Conservation (phyloP, 2,329 filamentous ascomycete species). For the Ceratocystis variospora region DNA sequence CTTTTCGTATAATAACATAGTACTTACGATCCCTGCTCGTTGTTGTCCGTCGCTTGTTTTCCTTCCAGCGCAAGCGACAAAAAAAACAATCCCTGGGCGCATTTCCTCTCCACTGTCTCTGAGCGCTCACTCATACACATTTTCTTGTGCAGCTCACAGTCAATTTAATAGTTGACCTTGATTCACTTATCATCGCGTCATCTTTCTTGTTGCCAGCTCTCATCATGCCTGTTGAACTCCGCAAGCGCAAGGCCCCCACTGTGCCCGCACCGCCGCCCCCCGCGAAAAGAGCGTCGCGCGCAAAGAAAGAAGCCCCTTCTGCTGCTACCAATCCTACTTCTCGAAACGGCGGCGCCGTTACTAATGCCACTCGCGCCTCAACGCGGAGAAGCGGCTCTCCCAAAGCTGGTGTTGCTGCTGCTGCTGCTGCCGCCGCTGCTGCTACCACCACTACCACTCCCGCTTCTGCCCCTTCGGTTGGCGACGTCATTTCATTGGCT, state of each 20-base stretch:
- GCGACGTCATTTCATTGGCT: conserved; percentile 42
- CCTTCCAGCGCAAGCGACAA: conserved; percentile 15
- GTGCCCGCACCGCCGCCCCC: conserved; percentile 33
- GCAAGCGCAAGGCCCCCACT: conserved; percentile 47
- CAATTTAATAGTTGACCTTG: background rate
- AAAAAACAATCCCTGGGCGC: conserved; percentile 20
- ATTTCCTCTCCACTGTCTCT: conserved; percentile 18
- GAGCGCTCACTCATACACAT: background rate
- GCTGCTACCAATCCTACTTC: background rate
- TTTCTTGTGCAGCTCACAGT: background rate
- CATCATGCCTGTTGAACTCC: conserved; percentile 43
- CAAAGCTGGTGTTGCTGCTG: background rate
- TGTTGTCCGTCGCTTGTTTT: conserved; percentile 18
- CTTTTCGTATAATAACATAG: background rate
- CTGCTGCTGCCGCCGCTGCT: background rate
- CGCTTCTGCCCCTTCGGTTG: conserved; percentile 29
- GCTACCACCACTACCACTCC: background rate
- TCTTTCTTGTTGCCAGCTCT: conserved; percentile 10
- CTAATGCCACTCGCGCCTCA: background rate
- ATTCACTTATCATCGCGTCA: background rate
- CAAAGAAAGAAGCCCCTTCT: conserved; percentile 26
- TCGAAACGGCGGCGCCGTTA: background rate
- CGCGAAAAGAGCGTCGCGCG: conserved; percentile 25
- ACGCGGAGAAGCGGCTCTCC: background rate
- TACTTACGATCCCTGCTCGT: background rate